Percentiles rank a stretch among this genome's conserved stretches.
phyloP scores from a whole-genome alignment of 1,139 yeast genomes.

The Lodderomyces elongisporus region DNA sequence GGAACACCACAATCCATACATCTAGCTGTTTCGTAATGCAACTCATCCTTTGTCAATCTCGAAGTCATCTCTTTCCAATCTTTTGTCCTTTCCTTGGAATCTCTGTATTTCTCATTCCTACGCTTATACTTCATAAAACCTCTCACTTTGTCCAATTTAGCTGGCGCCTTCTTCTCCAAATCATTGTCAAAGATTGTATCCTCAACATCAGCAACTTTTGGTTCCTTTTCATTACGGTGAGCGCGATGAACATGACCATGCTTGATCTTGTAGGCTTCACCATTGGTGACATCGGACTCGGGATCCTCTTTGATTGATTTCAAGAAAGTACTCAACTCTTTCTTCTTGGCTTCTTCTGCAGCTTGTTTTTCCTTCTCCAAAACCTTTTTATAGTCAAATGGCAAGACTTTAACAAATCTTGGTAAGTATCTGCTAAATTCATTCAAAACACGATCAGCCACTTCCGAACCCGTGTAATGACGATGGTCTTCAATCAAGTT shows the following conservation, averaged over 20 bases:
- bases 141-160: conserved; percentile 71
- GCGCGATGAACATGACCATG: conserved; percentile 34
- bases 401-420: conserved; percentile 89
- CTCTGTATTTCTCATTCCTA: conserved; percentile 82
- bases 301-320: conserved; percentile 73
- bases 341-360: conserved; percentile 63
- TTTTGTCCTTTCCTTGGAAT: conserved; percentile 66
- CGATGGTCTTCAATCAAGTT: conserved; percentile 93
- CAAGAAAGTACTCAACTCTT: conserved; percentile 53
- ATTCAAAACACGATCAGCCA: conserved; percentile 75
- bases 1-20: conserved; percentile 99
- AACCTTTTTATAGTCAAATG: conserved; percentile 86
- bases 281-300: conserved; percentile 82
- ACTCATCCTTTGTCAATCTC: conserved; percentile 79
- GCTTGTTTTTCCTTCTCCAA: conserved; percentile 72
- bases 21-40: conserved; percentile 91
- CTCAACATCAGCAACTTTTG: conserved; percentile 83
- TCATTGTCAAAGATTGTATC: conserved; percentile 74
- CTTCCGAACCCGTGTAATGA: conserved; percentile 88
- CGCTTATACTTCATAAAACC: conserved; percentile 95
- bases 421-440: conserved; percentile 88
- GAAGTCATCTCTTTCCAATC: conserved; percentile 93
- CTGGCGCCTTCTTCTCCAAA: conserved; percentile 58
- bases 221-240: conserved; percentile 50
- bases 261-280: conserved; percentile 61